These are phyloP conservation scores for Blastocrithidia nonstop DNA, from an alignment of 208 protist species.

Conservation along the genomic window DNA sequence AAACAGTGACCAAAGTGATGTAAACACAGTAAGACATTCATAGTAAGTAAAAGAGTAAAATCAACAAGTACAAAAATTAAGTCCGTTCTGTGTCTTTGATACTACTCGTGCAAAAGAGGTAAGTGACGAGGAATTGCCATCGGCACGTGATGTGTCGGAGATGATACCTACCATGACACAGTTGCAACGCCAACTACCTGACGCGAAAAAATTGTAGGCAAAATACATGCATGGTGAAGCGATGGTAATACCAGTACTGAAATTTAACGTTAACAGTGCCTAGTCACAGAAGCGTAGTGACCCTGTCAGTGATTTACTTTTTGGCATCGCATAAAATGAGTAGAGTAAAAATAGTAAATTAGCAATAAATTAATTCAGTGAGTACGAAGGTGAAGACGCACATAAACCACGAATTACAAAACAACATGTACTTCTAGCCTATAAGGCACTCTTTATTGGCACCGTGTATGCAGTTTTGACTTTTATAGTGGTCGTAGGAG, in stretches of 20 bases:
- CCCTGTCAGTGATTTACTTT: slow-evolving; percentile 22
- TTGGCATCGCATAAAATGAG: too few species aligned
- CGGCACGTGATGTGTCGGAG: slow-evolving; percentile 22
- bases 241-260: neutral
- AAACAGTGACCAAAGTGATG: too few species aligned
- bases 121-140: slow-evolving; percentile 46
- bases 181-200: slow-evolving; percentile 32
- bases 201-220: slow-evolving; percentile 30
- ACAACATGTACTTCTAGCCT: slow-evolving; percentile 51
- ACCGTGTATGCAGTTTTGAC: slow-evolving; percentile 46
- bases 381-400: too few species aligned
- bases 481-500: slow-evolving; percentile 11
- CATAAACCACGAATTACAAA: too few species aligned
- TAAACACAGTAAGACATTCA: too few species aligned
- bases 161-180: slow-evolving; percentile 38
- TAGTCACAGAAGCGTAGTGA: too few species aligned
- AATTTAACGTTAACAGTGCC: too few species aligned
- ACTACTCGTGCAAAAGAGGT: slow-evolving; percentile 23
- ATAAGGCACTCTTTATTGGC: slow-evolving; percentile 49
- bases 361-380: too few species aligned
- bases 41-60: too few species aligned
- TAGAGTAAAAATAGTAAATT: too few species aligned
- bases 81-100: neutral
- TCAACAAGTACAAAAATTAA: too few species aligned
- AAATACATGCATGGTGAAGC: slow-evolving; percentile 13